Evolutionary conservation across 495 filamentous ascomycete genomes (phyloP), one percentile per base, ranked within the genome.

Genomic region (Aspergillus cristatus): DNA sequence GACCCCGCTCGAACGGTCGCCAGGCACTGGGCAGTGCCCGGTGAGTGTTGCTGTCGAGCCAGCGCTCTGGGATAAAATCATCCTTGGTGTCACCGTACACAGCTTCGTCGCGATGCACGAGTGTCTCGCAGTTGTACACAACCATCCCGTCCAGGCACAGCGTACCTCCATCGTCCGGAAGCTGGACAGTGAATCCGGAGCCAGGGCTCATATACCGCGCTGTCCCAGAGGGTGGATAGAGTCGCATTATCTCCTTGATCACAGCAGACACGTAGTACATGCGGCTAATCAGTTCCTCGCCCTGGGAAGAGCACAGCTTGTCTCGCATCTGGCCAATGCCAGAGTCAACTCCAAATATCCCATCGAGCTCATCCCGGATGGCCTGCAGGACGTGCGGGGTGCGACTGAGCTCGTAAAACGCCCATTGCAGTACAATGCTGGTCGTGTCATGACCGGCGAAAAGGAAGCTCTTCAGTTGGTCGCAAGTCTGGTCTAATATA

Each of bases 1-100:
- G 69, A 0, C 72, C 72, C 3, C 57, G 54, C 48, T 68, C 61
- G 25, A 75, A 75, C 1, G 69, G 57, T 13, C 70, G 45, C 52
- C 53, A 72, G 3, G 60, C 53, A 33, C 58, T 61, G 28, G 28
- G 20, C 8, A 8, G 20, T 4, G 20, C 4, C 58, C 53, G 40
- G 42, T 24, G 31, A 15, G 24, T 47, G 41, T 13, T 38, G 15
- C 38, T 31, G 14, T 28, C 40, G 15, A 58, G 18, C 51, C 48
- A 55, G 29, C 54, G 46, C 29, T 58, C 46, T 1, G 51, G 51
- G 7, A 46, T 18, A 18, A 47, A 55, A 11, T 44, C 36, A n/a
- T 51, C 40, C 14, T 24, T 42, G 1, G 43, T 40, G 1, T 39
- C 32, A 1, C 50, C 53, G 22, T 49, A 54, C 3, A 51, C 40